A percentile compares a stretch with the other conserved stretches of the same genome.
Conservation (phyloP, 2,329 filamentous ascomycete species). For the Tricladium varicosporioides region DNA sequence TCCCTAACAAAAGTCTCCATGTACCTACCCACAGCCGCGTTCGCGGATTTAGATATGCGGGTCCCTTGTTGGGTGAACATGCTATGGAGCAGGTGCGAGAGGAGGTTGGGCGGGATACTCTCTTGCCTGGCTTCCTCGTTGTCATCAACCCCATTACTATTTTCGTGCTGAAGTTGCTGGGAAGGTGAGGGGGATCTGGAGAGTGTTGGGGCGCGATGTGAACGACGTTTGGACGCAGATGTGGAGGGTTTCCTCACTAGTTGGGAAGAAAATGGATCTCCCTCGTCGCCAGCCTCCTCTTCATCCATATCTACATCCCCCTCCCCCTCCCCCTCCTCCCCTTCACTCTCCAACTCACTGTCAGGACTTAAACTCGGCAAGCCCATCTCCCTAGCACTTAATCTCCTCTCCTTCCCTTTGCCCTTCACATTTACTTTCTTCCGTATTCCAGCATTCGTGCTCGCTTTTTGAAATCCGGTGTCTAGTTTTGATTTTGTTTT, state of each 20-base stretch:
- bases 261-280: conserved; percentile 16
- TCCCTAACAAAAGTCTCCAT: conserved; percentile 90
- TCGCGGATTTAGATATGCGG: conserved; percentile 74
- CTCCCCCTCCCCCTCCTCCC: neutral
- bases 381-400: neutral
- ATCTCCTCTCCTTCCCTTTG: neutral
- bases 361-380: conserved; percentile 2
- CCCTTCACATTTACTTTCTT: neutral
- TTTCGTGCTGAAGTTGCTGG: neutral
- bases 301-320: neutral
- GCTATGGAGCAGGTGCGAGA: conserved; percentile 75
- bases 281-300: conserved; percentile 5
- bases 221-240: neutral
- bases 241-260: neutral
- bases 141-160: too few relatives aligned
- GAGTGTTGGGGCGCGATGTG: neutral
- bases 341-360: conserved; percentile 2
- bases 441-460: conserved; percentile 1
- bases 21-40: conserved; percentile 76
- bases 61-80: conserved; percentile 70
- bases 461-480: neutral
- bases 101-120: conserved; percentile 66
- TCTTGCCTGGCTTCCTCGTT: too few relatives aligned
- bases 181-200: conserved; percentile 9
- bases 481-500: conserved; percentile 4